These are phyloP conservation scores for Umbellularia californica DNA, from an alignment of 164 flowering plant genomes.

Conservation along the genomic window DNA sequence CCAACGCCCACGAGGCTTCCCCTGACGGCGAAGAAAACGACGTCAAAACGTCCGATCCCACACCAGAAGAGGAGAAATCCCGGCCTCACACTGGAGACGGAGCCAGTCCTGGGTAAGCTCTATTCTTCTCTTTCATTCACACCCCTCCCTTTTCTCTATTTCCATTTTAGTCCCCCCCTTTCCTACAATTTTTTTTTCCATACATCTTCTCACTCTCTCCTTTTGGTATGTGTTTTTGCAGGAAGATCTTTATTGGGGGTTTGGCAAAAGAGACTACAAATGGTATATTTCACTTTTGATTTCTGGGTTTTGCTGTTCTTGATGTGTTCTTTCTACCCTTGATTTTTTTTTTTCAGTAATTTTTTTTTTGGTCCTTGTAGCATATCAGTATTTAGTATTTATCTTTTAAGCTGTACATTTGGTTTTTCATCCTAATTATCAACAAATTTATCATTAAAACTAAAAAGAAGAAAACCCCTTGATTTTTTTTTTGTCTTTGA, in stretches of 20 bases:
- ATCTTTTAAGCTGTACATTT: background rate
- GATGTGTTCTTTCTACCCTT: background rate
- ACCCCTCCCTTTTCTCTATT: background rate
- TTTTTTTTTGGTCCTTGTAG: background rate
- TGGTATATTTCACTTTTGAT: background rate
- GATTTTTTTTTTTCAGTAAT: background rate
- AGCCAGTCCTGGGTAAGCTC: slow-evolving; percentile 60
- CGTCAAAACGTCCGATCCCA: slow-evolving; percentile 20
- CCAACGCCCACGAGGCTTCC: slow-evolving; percentile 20
- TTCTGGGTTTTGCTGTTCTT: slow-evolving; percentile 28
- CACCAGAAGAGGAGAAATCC: slow-evolving; percentile 38
- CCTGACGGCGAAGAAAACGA: slow-evolving; percentile 35
- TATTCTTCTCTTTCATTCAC: background rate
- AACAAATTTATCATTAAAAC: too few species aligned
- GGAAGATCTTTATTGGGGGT: slow-evolving; percentile 88
- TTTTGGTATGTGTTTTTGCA: slow-evolving; percentile 30
- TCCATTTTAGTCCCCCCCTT: background rate
- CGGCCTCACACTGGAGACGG: slow-evolving; percentile 55
- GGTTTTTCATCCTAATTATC: background rate
- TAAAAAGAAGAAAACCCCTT: background rate
- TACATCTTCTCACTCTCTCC: background rate
- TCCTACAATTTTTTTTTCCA: background rate
- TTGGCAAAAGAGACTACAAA: slow-evolving; percentile 73
- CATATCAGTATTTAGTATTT: too few species aligned
- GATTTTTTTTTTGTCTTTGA: background rate